Evolutionary conservation across 1,284 basidiomycete species (phyloP).

Genomic region (Marasmius tenuissimus): DNA sequence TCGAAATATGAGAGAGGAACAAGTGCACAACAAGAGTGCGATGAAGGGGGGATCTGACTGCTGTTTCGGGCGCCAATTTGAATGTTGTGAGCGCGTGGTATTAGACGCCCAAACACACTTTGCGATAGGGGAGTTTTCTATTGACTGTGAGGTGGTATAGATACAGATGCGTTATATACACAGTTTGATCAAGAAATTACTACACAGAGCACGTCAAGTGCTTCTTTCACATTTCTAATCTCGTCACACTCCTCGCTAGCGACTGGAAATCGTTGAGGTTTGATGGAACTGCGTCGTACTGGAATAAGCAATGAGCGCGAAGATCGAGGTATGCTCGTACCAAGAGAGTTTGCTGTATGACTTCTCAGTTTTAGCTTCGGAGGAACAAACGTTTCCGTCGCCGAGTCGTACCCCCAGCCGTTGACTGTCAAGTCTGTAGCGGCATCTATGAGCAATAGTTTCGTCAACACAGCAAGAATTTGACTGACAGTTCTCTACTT

Average conservation of each 20-base stretch:
- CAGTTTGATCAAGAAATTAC: too few species aligned
- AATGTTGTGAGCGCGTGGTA: too few species aligned
- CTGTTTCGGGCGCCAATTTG: too few species aligned
- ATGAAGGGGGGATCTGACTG: too few species aligned
- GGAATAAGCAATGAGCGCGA: background rate
- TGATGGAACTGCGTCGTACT: slow-evolving; percentile 36
- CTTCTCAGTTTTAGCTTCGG: background rate
- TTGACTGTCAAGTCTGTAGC: slow-evolving; percentile 39
- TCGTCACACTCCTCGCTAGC: slow-evolving; percentile 53
- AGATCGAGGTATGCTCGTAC: background rate
- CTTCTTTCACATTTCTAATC: slow-evolving; percentile 38
- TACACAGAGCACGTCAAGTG: background rate
- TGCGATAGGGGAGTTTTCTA: too few species aligned
- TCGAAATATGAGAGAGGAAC: background rate
- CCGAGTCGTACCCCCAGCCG: slow-evolving; percentile 52
- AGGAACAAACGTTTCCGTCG: slow-evolving; percentile 46
- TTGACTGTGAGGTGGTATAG: too few species aligned
- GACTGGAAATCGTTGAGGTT: slow-evolving; percentile 51
- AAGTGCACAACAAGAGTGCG: background rate
- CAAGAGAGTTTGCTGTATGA: background rate
- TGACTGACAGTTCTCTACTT: slow-evolving; percentile 45
- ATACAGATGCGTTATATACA: too few species aligned
- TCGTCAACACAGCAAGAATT: background rate
- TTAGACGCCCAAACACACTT: too few species aligned
- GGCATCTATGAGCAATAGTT: background rate